Evolutionary conservation across 176 grass and related monocot species (phyloP).

Genomic region (Triticum timopheevii): DNA sequence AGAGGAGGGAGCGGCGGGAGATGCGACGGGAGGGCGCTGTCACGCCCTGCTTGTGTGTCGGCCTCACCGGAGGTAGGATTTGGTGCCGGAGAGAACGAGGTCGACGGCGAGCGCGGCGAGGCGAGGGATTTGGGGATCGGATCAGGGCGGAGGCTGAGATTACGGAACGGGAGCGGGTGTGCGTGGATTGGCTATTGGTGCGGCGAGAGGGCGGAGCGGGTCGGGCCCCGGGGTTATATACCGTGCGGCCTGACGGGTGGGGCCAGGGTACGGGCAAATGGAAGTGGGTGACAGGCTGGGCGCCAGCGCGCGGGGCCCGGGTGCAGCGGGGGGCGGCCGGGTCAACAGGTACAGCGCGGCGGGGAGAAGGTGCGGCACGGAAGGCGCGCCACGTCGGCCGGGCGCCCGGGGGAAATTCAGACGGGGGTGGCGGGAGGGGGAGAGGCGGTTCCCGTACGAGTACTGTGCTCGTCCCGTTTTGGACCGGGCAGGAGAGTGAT

Average conservation of each 20-base stretch:
- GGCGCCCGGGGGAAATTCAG: not conserved
- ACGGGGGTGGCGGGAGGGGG: not conserved
- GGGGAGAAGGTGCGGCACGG: conserved; percentile 26
- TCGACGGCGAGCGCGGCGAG: not conserved
- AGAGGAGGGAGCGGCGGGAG: no score
- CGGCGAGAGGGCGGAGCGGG: not conserved
- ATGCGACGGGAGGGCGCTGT: not conserved
- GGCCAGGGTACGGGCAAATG: not conserved
- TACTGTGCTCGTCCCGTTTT: not conserved
- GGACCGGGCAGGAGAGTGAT: not conserved
- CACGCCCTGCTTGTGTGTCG: conserved; percentile 6
- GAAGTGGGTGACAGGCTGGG: conserved; percentile 21
- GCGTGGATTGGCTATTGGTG: conserved; percentile 15
- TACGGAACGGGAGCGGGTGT: not conserved
- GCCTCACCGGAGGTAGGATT: not conserved
- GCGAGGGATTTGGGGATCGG: conserved; percentile 18
- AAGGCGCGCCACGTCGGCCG: conserved; percentile 31
- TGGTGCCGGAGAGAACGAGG: not conserved
- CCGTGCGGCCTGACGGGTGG: not conserved
- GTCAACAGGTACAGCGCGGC: conserved; percentile 17
- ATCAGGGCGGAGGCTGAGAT: not conserved
- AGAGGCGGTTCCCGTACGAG: no score
- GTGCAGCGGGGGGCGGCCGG: not conserved
- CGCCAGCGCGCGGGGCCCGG: not conserved
- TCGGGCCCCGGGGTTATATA: not conserved